Evolutionary conservation across 495 filamentous ascomycete genomes (phyloP).

Genomic region (Lepidopterella palustris): DNA sequence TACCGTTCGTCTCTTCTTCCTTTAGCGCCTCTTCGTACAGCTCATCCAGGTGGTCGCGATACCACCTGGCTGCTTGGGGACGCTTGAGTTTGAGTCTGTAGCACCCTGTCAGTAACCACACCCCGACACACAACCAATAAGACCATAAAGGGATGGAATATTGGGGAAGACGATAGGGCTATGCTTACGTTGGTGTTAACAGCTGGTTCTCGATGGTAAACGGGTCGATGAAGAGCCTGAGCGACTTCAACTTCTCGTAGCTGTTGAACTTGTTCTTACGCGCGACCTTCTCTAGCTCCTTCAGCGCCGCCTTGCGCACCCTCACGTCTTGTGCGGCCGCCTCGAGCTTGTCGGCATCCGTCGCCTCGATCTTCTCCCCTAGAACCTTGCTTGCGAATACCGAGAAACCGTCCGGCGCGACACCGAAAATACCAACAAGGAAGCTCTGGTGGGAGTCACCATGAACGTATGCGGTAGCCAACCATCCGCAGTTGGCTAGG

Average conservation of each 20-base stretch:
- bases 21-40: constrained; percentile 63
- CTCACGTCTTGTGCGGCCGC: constrained; percentile 57
- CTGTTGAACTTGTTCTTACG: constrained; percentile 82
- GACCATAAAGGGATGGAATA: no score
- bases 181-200: constrained; percentile 88
- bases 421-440: constrained; percentile 80
- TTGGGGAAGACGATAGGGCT: no score
- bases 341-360: constrained; percentile 60
- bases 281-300: constrained; percentile 72
- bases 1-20: constrained; percentile 29
- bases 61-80: constrained; percentile 74
- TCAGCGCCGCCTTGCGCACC: constrained; percentile 67
- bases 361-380: constrained; percentile 53
- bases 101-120: constrained; percentile 33
- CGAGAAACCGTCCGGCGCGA: constrained; percentile 76
- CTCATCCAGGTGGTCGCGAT: constrained; percentile 64
- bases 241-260: constrained; percentile 75
- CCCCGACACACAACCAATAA: no score
- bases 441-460: constrained; percentile 79
- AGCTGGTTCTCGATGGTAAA: constrained; percentile 93
- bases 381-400: constrained; percentile 70
- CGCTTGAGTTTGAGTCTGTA: constrained; percentile 88
- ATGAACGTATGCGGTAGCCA: constrained; percentile 81
- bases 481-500: constrained; percentile 66
- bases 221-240: constrained; percentile 73